Evolutionary conservation across 202 grass and related monocot genomes (phyloP).

Genomic region (Sporobolus alterniflorus): DNA sequence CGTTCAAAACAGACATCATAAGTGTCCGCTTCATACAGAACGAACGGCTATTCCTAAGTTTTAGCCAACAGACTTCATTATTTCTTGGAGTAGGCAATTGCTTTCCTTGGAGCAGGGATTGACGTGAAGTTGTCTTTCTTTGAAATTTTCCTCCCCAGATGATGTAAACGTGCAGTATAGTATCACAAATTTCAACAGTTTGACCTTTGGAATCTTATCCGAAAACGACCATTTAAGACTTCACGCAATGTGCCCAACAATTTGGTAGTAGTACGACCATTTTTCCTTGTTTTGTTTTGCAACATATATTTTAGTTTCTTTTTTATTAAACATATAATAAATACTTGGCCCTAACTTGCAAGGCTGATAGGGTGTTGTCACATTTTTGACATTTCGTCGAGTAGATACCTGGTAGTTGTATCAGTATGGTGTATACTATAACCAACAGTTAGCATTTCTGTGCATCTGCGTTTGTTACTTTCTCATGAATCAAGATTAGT

Average conservation of each 20-base stretch:
- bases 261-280: neutral
- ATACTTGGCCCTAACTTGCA: neutral
- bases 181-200: constrained; percentile 16
- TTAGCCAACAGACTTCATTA: neutral
- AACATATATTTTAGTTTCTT: neutral
- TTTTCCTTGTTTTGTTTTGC: neutral
- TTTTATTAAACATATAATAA: constrained; percentile 1
- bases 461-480: neutral
- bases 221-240: constrained; percentile 16
- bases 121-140: neutral
- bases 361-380: neutral
- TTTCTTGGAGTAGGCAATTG: neutral
- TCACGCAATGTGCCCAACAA: neutral
- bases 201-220: constrained; percentile 29
- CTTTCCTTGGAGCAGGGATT: neutral
- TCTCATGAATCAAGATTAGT: neutral
- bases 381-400: constrained; percentile 17
- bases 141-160: constrained; percentile 26
- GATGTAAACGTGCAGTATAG: neutral
- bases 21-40: neutral
- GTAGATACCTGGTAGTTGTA: neutral
- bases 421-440: neutral
- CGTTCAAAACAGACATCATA: neutral
- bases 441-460: neutral
- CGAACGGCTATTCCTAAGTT: neutral